Base-by-base conservation (phyloP, 1,139 yeast genomes). In the Pneumocystis murina region DNA sequence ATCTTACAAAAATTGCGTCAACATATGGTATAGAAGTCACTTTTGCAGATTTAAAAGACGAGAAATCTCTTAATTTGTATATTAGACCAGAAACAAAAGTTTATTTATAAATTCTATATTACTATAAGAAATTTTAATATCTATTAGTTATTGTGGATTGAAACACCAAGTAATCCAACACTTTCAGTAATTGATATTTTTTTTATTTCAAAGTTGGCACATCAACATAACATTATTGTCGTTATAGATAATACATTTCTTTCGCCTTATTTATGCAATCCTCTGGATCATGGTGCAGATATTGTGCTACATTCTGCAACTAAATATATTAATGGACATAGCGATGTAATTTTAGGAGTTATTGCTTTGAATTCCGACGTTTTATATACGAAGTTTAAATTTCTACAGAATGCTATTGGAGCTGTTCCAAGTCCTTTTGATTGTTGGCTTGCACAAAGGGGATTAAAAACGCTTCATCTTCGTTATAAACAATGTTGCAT, bases 211-310 rank as follows among this genome's bases (percentile, higher is more conserved):
- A 81, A 82, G 67, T 63, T 68, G 24, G 71, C 72, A 58, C 78
- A 79, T 61, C 74, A 74, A 68, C 30, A 54, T 28, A 77, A 76
- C 63, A 78, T 87, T 67, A 73, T 80, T 64, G 79, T 88, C 69
- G 95, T 85, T 58, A 96, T 89, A 66, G 97, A 91, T 79, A 87
- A 92, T 79, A 91, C 97, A 43, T 90, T 91, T 81, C 80, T 91
- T 72, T 89, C 96, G 24, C 97, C 97, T 70, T 92, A 92, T 75
- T 78, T 88, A 72, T 87, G 91, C 67, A 87, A 88, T 78, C 96
- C 96, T 69, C 80, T 88, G 73, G 77, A 75, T 68, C 84, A 80
- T 70, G 96, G 96, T 68, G 96, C 95, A 64, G 95, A 87, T 73
- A 81, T 87, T 66, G 95, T 87, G 64, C 85, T 86, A 60, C 96